phyloP scores from a whole-genome alignment of 306 rosid species.

The Elaeagnus macrophylla region DNA sequence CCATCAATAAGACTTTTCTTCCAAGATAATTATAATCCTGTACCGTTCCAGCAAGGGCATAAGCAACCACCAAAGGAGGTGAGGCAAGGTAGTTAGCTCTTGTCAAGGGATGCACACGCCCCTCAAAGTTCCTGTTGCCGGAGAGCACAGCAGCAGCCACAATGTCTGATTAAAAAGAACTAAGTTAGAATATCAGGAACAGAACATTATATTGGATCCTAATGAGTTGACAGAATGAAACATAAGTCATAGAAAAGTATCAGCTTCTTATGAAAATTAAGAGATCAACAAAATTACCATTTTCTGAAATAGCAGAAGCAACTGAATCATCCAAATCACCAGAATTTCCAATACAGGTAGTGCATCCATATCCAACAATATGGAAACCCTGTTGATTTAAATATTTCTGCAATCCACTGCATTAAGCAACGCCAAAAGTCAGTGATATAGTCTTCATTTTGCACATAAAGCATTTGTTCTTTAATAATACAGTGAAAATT shows the following conservation, averaged over 20 bases:
- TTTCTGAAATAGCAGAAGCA: constrained; percentile 70
- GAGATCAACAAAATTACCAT: constrained; percentile 33
- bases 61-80: constrained; percentile 93
- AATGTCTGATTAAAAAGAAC: constrained; percentile 44
- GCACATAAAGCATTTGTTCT: neutral
- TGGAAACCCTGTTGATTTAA: constrained; percentile 81
- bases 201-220: too few relatives aligned
- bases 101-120: constrained; percentile 90
- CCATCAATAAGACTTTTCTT: neutral
- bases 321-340: constrained; percentile 79
- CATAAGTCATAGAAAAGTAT: too few relatives aligned
- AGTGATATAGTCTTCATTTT: constrained; percentile 7
- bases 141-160: constrained; percentile 94
- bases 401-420: constrained; percentile 77
- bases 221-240: too few relatives aligned
- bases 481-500: constrained; percentile 11
- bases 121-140: constrained; percentile 98
- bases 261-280: too few relatives aligned
- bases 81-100: constrained; percentile 98
- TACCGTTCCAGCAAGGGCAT: constrained; percentile 98
- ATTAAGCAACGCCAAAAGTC: constrained; percentile 20
- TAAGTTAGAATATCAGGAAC: constrained; percentile 8
- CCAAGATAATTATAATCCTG: constrained; percentile 4
- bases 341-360: constrained; percentile 92
- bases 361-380: constrained; percentile 94